Base-by-base conservation (phyloP, 2,329 filamentous ascomycete genomes). In the Ascochyta pisi region DNA sequence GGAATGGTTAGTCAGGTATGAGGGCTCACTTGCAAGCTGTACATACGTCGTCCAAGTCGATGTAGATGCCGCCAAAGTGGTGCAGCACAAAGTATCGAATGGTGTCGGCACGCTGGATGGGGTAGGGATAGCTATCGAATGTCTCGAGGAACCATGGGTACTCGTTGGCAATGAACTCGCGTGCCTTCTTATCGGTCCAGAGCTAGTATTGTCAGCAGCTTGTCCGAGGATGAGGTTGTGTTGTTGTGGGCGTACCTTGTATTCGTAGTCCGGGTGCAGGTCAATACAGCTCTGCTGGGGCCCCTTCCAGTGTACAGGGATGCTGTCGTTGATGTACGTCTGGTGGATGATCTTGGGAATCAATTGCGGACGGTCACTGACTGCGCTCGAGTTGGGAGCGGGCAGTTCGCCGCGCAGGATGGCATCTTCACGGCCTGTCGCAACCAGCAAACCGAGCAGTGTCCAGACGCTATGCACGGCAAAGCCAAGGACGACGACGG, bases 291-390 rank as follows among this genome's bases (percentile, higher is more conserved):
- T 87, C 74, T 86, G 78, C 64, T 90, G 87, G 29, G 88, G 82
- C 9, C 81, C 81, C 54, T 80, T 76, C 89, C 89, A 92, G 49
- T 86, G 83, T 41, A 77, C 78, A 0, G 89, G 89, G 35, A 92
- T 86, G 39, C 82, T 85, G 52, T 87, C 84, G 70, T 90, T 91
- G 67, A 85, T 85, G 75, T 90, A 91, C 9, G 89, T 91, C 73
- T 91, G 89, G 77, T 91, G 89, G 53, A 91, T 89, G 69, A 91
- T 91, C 76, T 89, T 90, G 43, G 89, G 89, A 45, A 91, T 90
- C 62, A 90, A 73, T 63, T 86, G 85, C 9, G 83, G 81, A 42
- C 79, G 78, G 43, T 81, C 79, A 58, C 83, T 82, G 62, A 84
- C 83, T 61, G 84, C 67, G 58, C 82, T 84, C 4, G 85, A 86